phyloP scores from a whole-genome alignment of 192 early-diverging fungal genomes.

The Coemansia sp. region DNA sequence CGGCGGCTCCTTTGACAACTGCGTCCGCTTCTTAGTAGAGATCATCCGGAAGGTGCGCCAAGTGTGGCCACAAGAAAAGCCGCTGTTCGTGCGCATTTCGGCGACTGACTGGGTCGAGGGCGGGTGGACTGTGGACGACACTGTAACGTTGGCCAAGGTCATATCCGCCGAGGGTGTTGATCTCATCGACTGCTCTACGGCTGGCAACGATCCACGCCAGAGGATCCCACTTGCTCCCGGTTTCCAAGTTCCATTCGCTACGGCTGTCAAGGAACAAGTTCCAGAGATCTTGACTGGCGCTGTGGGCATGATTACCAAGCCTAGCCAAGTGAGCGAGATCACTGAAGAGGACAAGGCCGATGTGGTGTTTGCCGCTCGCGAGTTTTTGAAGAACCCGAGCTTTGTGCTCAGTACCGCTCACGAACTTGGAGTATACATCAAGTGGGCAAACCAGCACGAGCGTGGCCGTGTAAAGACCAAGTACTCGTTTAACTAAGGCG shows the following conservation, averaged over 20 bases:
- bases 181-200: conserved; percentile 78
- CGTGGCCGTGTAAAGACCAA: conserved; percentile 44
- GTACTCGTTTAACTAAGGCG: too few relatives aligned
- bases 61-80: conserved; percentile 78
- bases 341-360: conserved; percentile 69
- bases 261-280: conserved; percentile 60
- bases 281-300: conserved; percentile 63
- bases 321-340: conserved; percentile 70
- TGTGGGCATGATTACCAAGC: conserved; percentile 72
- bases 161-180: conserved; percentile 75
- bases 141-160: conserved; percentile 60
- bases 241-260: conserved; percentile 75
- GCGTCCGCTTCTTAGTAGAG: conserved; percentile 75
- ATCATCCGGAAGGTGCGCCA: conserved; percentile 60
- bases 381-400: conserved; percentile 66
- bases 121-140: conserved; percentile 77
- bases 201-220: conserved; percentile 65
- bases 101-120: conserved; percentile 69
- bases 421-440: conserved; percentile 65
- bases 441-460: conserved; percentile 67
- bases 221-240: conserved; percentile 50
- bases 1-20: conserved; percentile 90
- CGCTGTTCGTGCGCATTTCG: conserved; percentile 82
- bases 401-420: conserved; percentile 67
- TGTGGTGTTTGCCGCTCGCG: conserved; percentile 69